phyloP scores from a whole-genome alignment of 2,329 filamentous ascomycete species.

The Elsinoe australis region DNA sequence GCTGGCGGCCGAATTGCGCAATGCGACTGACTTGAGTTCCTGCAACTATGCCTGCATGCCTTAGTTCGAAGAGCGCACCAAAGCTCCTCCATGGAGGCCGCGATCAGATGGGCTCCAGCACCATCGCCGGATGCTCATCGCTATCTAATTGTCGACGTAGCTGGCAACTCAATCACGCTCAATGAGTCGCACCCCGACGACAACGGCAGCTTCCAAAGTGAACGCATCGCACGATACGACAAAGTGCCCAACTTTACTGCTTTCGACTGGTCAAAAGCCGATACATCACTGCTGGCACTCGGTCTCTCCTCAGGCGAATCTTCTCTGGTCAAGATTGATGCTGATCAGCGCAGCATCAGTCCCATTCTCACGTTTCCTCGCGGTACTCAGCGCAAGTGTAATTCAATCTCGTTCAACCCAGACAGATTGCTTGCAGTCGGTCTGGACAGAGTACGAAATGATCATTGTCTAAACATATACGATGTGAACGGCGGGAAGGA shows the following conservation, averaged over 20 bases:
- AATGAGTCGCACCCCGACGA: conserved; percentile 42
- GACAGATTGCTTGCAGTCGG: conserved; percentile 66
- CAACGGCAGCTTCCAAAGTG: conserved; percentile 42
- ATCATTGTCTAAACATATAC: conserved; percentile 75
- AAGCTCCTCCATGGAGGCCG: conserved; percentile 48
- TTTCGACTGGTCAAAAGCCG: conserved; percentile 57
- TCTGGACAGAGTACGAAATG: conserved; percentile 71
- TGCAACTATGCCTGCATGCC: no score
- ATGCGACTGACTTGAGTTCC: no score
- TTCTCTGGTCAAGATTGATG: conserved; percentile 64
- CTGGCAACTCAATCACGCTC: conserved; percentile 51
- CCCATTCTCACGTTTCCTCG: conserved; percentile 3
- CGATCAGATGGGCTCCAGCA: conserved; percentile 57
- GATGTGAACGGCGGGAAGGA: conserved; percentile 56
- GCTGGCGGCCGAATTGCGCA: no score
- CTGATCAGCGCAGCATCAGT: conserved; percentile 49
- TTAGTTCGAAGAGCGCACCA: no score
- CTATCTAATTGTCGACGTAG: conserved; percentile 56
- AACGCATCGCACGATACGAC: conserved; percentile 46
- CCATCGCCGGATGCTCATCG: conserved; percentile 46
- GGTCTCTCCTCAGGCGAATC: conserved; percentile 69
- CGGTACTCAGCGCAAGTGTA: conserved; percentile 69
- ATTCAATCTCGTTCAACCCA: conserved; percentile 72
- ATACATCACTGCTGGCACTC: conserved; percentile 62
- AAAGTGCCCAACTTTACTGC: conserved; percentile 52